Evolutionary conservation across 169 alveolate genomes (phyloP), one percentile per base, ranked within the genome.

Genomic region (Plasmodium fragile): DNA sequence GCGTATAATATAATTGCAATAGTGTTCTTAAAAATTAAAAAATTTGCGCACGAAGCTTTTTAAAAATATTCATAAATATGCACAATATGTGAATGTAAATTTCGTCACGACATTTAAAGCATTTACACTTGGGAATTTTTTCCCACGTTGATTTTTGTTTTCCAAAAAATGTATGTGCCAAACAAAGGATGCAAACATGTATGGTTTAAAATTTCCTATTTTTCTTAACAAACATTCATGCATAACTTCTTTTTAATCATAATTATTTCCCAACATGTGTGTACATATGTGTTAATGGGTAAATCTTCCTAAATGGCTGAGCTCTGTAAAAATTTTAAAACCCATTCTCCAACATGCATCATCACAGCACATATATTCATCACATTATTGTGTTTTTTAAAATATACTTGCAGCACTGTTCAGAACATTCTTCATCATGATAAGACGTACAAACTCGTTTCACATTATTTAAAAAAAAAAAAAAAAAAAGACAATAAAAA

Each of bases 381-480:
- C 59, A 65, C 41, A 59, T 59, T 59, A 65, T 25, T 65, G 16
- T 65, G 4, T 65, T 65, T 65, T 49, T 13, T 49, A 49, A 49
- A 65, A 65, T 3, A 65, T 65, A 6, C 6, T 7, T 7, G 41
- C 1, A 65, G 25, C 36, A 65, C 5, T 65, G 8, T 65, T 65
- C 75, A 65, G 25, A 65, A 18, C 75, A 65, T 22, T 65, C 11
- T 65, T 65, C 8, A 65, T 55, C 2, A 22, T 65, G 75, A 65
- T 65, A 65, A 0, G 36, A 65, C 25, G 36, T 22, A 65, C 30
- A 18, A 65, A 22, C 36, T 65, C n/a, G 36, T 65, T 8, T 65
- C 75, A 65, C 75, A 25, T 65, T 65, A 65, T 65, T 65, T 65
- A 18, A 59, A 59, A 59, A 65, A 65, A 65, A 65, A 65, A 65